phyloP scores from a whole-genome alignment of 768 basidiomycete genomes.

The Boletus pseudo-olivaceus region DNA sequence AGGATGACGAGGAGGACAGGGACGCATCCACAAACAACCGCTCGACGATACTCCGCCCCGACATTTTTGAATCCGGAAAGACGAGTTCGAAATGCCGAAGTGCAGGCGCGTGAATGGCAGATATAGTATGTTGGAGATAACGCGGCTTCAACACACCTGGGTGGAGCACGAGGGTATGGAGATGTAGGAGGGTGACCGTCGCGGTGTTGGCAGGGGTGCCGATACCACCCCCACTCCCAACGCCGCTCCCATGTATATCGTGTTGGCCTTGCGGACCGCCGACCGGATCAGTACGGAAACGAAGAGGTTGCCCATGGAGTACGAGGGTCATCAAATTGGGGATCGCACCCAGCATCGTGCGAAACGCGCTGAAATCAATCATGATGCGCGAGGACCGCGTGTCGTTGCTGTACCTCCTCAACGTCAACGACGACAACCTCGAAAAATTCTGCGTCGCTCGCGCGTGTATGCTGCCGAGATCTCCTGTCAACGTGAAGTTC shows the following conservation, averaged over 20 bases:
- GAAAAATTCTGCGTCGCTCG: slow-evolving; percentile 16
- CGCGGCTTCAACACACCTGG: slow-evolving; percentile 31
- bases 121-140: slow-evolving; percentile 29
- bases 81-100: slow-evolving; percentile 33
- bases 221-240: neutral
- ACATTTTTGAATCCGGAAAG: slow-evolving; percentile 29
- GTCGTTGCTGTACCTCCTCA: slow-evolving; percentile 29
- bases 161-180: slow-evolving; percentile 30
- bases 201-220: neutral
- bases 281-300: slow-evolving; percentile 20
- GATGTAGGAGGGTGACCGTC: slow-evolving; percentile 22
- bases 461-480: slow-evolving; percentile 13
- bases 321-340: slow-evolving; percentile 24
- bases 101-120: slow-evolving; percentile 26
- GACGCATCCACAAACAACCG: slow-evolving; percentile 20
- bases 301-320: slow-evolving; percentile 28
- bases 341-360: slow-evolving; percentile 21
- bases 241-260: neutral
- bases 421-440: slow-evolving; percentile 23
- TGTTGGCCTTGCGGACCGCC: slow-evolving; percentile 5
- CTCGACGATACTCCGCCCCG: slow-evolving; percentile 26
- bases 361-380: slow-evolving; percentile 28
- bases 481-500: slow-evolving; percentile 25
- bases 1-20: neutral
- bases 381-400: slow-evolving; percentile 25